Percentiles rank a stretch among this genome's conserved stretches.
phyloP scores from a whole-genome alignment of 805 yeast species.

The Pichia nanzhaoensis region DNA sequence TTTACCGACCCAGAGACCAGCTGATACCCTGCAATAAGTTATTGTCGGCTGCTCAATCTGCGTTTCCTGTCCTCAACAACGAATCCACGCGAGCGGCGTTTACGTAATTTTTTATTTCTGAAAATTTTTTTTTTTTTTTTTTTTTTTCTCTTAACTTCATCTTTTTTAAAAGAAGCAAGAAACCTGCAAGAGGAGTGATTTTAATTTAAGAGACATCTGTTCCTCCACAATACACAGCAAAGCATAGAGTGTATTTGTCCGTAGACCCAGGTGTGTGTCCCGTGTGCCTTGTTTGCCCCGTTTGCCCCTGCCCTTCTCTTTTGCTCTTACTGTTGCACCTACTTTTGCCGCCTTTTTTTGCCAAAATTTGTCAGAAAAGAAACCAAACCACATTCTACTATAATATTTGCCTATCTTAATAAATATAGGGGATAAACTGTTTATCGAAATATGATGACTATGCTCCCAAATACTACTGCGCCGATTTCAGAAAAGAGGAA shows the following conservation, averaged over 20 bases:
- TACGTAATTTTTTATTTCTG: background rate
- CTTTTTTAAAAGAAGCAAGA: background rate
- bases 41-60: background rate
- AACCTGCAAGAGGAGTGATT: no score
- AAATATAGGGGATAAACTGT: background rate
- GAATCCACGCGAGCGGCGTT: no score
- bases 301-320: no score
- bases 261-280: no score
- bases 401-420: background rate
- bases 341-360: background rate
- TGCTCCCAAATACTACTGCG: conserved; percentile 1
- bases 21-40: no score
- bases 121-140: background rate
- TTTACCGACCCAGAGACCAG: no score
- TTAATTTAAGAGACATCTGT: no score
- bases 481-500: conserved; percentile 3
- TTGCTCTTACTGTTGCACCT: background rate
- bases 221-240: no score
- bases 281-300: no score
- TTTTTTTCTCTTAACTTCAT: background rate
- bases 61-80: background rate
- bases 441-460: conserved; percentile 7
- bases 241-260: no score
- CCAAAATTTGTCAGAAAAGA: no score
- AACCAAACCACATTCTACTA: no score